Base-by-base conservation (phyloP, 108 stramenopile species). In the Licmophora abbreviata region DNA sequence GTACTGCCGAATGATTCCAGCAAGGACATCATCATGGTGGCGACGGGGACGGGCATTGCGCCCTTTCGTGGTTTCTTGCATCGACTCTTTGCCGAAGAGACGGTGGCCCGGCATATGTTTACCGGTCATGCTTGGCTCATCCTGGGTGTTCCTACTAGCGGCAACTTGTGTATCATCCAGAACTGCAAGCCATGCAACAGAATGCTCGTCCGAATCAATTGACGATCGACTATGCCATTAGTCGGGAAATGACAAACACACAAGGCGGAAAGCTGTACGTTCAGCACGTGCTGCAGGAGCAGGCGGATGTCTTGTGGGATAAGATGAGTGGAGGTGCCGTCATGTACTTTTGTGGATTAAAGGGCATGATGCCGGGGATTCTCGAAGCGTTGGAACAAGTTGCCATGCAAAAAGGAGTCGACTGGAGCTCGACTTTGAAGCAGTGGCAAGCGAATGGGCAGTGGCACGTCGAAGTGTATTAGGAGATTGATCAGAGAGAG, bases 311-410 rank as follows among this genome's bases (percentile, higher is more conserved):
- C 29, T 49, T 93, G 32, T 82, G 85, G 31, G 57, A 68, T 23
- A 51, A 63, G 48, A 50, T 93, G 25, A 44, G 53, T 17, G 20
- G 20, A 3, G 86, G 86, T 15, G 91, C 91, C 20, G 45, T 59
- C 35, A 71, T 85, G 42, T 93, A 88, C 68, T 88, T 93, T 61
- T 93, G 91, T 66, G 91, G 91, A 4, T 60, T 93, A 44, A 86
- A 84, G 73, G 91, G 91, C 4, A 93, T 93, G 91, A 92, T 92
- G 91, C 90, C 90, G 7, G 79, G 78, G 9, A 83, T 92, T 54
- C 42, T 86, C 22, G 77, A 76, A 8, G 75, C 84, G 5, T 60
- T 88, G 49, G 91, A 92, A 41, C 34, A 68, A 24, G 80, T 88
- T 14, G 79, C 75, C 27, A 63, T 41, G 35, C 23, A 31, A 5